phyloP scores from a whole-genome alignment of 805 yeast species.

The Blastobotrys parvus region DNA sequence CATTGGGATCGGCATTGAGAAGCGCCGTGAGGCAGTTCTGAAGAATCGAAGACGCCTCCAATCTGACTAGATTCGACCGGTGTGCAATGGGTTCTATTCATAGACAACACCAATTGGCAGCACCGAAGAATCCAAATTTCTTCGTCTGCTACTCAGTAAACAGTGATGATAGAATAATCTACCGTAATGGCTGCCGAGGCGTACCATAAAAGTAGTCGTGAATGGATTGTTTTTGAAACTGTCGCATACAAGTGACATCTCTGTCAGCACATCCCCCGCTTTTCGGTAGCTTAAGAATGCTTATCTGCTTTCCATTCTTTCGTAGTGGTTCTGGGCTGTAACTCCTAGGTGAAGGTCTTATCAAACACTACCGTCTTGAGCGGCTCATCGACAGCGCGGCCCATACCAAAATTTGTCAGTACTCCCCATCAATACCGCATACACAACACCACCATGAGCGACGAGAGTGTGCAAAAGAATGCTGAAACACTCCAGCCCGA shows the following conservation, averaged over 20 bases:
- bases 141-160: slow-evolving; percentile 55
- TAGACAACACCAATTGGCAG: no score
- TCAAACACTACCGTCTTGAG: no score
- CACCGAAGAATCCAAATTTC: slow-evolving; percentile 20
- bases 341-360: no score
- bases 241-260: slow-evolving; percentile 61
- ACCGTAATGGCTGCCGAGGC: slow-evolving; percentile 50
- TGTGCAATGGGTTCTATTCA: no score
- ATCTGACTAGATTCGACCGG: slow-evolving; percentile 25
- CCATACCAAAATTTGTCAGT: background rate
- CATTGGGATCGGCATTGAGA: slow-evolving; percentile 39
- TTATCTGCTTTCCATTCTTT: no score
- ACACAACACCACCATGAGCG: no score
- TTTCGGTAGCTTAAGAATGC: slow-evolving; percentile 53
- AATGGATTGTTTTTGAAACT: slow-evolving; percentile 65
- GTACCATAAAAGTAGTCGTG: slow-evolving; percentile 88
- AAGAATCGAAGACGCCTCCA: slow-evolving; percentile 36
- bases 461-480: no score
- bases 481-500: no score
- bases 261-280: slow-evolving; percentile 72
- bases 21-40: slow-evolving; percentile 73
- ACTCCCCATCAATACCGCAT: no score
- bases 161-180: slow-evolving; percentile 49
- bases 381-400: no score
- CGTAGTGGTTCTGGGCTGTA: no score